A percentile compares a stretch with the other conserved stretches of the same genome.
phyloP scores from a whole-genome alignment of 2,329 filamentous ascomycete genomes.

The Exophiala calicioides region DNA sequence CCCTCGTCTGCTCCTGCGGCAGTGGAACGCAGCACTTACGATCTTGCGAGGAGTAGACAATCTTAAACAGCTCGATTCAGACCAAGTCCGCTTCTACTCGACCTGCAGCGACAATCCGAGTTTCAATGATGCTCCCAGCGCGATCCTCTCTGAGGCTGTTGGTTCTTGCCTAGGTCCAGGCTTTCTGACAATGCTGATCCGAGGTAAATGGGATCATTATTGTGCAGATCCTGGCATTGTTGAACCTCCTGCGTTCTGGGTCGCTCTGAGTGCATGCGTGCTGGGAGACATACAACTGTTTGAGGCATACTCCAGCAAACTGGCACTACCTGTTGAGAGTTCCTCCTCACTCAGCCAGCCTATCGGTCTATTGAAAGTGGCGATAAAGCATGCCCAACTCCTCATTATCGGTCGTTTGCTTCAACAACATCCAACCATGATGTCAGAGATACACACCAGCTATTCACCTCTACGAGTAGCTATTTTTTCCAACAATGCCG shows the following conservation, averaged over 20 bases:
- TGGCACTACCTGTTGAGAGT: slow-evolving; percentile 3
- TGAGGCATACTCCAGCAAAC: slow-evolving; percentile 4
- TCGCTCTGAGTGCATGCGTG: slow-evolving; percentile 16
- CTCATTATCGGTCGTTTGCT: slow-evolving; percentile 9
- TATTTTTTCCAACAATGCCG: slow-evolving; percentile 7
- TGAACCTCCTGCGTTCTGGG: slow-evolving; percentile 11
- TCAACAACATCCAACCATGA: slow-evolving; percentile 6
- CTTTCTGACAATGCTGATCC: slow-evolving; percentile 1
- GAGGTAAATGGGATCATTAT: neutral
- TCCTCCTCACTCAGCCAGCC: slow-evolving; percentile 2
- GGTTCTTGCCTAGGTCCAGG: slow-evolving; percentile 4
- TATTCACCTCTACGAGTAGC: slow-evolving; percentile 5
- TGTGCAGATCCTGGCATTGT: neutral
- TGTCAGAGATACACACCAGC: slow-evolving; percentile 2
- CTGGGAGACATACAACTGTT: slow-evolving; percentile 11
- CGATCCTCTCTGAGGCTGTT: slow-evolving; percentile 11
- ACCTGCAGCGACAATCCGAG: slow-evolving; percentile 16
- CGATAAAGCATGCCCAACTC: slow-evolving; percentile 10
- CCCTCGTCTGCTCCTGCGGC: slow-evolving; percentile 8
- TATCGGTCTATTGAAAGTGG: slow-evolving; percentile 8
- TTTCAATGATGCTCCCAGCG: slow-evolving; percentile 10
- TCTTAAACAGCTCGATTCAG: slow-evolving; percentile 8
- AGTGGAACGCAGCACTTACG: slow-evolving; percentile 13
- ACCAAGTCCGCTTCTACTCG: slow-evolving; percentile 12
- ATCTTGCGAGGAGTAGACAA: slow-evolving; percentile 8